phyloP scores from a whole-genome alignment of 495 filamentous ascomycete genomes.

The Hypoxylon cercidicola region DNA sequence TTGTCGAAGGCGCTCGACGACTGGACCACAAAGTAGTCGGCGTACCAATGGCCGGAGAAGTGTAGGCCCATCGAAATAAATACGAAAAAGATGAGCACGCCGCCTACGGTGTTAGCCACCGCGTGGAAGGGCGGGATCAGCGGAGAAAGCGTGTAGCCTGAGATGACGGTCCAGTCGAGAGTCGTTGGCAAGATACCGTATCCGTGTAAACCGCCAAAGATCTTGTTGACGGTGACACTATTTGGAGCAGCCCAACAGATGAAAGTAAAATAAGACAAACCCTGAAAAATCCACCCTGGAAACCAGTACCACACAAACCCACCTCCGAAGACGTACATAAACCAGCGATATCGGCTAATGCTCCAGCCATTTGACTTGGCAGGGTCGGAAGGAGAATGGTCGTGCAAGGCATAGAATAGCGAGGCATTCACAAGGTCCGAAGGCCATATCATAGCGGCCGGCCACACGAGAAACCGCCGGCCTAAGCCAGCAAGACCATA shows the following conservation, averaged over 20 bases:
- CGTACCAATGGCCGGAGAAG: conserved; percentile 73
- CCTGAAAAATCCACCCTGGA: conserved; percentile 67
- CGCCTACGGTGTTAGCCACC: conserved; percentile 67
- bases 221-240: conserved; percentile 73
- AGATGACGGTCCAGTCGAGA: conserved; percentile 73
- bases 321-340: conserved; percentile 67
- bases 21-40: conserved; percentile 66
- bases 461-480: conserved; percentile 71
- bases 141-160: conserved; percentile 72
- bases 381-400: conserved; percentile 67
- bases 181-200: conserved; percentile 68
- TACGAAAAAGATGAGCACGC: conserved; percentile 64
- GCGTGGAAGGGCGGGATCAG: conserved; percentile 76
- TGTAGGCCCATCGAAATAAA: conserved; percentile 65
- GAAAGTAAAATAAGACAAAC: conserved; percentile 68
- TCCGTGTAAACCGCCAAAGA: conserved; percentile 73
- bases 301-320: conserved; percentile 68
- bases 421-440: conserved; percentile 70
- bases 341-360: conserved; percentile 72
- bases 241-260: conserved; percentile 70
- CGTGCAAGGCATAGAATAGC: conserved; percentile 75
- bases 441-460: conserved; percentile 77
- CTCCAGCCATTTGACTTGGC: conserved; percentile 69
- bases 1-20: conserved; percentile 69
- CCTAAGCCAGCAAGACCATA: conserved; percentile 77